Percentiles rank a stretch among this genome's conserved stretches.
These are phyloP conservation scores for Chrysoporthe deuterocubensis DNA, from an alignment of 2,329 filamentous ascomycete genomes.

Conservation along the genomic window DNA sequence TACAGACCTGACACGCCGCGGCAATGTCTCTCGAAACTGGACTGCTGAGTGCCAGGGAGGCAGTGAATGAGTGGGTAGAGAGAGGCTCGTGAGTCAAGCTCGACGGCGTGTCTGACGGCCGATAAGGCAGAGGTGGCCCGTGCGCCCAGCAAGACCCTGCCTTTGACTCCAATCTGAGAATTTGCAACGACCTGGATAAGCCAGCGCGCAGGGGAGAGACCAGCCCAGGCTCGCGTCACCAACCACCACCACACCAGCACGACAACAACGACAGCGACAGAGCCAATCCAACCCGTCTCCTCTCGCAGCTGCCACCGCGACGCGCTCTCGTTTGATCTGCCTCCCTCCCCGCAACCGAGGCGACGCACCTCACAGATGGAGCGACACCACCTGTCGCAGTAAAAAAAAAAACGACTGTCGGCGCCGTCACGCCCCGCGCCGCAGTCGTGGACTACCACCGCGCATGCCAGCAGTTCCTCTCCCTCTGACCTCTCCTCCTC, in stretches of 20 bases:
- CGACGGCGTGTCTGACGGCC: neutral
- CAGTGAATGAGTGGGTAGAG: no score
- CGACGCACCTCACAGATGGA: constrained; percentile 22
- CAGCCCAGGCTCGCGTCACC: neutral
- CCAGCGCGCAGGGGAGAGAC: constrained; percentile 14
- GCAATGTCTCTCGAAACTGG: no score
- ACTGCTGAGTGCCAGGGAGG: no score
- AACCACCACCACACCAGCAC: neutral
- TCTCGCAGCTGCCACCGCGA: neutral
- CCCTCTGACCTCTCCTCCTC: neutral
- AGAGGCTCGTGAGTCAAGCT: no score
- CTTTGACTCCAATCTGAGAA: constrained; percentile 1
- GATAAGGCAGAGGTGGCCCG: constrained; percentile 9
- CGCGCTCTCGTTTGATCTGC: neutral
- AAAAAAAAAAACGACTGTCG: constrained; percentile 14
- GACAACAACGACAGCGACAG: neutral
- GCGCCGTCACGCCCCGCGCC: constrained; percentile 21
- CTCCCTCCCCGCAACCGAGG: constrained; percentile 6
- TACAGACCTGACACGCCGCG: no score
- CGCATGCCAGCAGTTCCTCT: constrained; percentile 18
- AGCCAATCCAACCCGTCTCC: neutral
- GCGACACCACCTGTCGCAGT: neutral
- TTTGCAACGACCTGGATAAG: constrained; percentile 1
- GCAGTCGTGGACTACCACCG: constrained; percentile 12
- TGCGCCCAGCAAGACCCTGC: neutral